Conservation (phyloP, 306 rosid genomes). For the Vicia sativa region DNA sequence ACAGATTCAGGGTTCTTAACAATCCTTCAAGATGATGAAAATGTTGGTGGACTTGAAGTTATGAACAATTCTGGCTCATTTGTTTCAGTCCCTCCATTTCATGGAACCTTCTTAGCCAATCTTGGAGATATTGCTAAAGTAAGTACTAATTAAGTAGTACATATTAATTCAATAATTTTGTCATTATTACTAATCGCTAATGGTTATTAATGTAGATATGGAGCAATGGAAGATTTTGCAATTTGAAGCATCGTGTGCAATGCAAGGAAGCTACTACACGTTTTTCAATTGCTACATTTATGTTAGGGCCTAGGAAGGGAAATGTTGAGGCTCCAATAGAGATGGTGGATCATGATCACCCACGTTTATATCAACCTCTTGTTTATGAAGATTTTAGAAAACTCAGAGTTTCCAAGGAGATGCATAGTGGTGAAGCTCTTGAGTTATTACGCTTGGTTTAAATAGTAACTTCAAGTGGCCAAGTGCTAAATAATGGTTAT, state of each 20-base stretch:
- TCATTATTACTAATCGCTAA: neutral
- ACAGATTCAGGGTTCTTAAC: slow-evolving; percentile 63
- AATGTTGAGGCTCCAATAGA: slow-evolving; percentile 54
- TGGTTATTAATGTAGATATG: slow-evolving; percentile 39
- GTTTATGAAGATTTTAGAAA: slow-evolving; percentile 48
- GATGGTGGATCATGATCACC: slow-evolving; percentile 52
- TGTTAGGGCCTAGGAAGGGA: slow-evolving; percentile 53
- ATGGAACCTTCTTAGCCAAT: slow-evolving; percentile 53
- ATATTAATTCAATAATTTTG: neutral
- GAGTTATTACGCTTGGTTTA: slow-evolving; percentile 34
- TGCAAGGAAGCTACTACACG: slow-evolving; percentile 55
- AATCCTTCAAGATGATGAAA: slow-evolving; percentile 70
- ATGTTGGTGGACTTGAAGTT: slow-evolving; percentile 66
- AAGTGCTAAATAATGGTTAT: too few species aligned
- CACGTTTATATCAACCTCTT: slow-evolving; percentile 46
- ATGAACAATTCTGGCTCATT: slow-evolving; percentile 47
- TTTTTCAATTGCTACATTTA: slow-evolving; percentile 50
- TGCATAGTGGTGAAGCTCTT: slow-evolving; percentile 55
- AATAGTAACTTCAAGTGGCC: neutral
- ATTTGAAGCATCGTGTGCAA: slow-evolving; percentile 57
- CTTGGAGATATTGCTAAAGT: slow-evolving; percentile 64
- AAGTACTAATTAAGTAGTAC: neutral
- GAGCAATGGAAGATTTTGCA: slow-evolving; percentile 70
- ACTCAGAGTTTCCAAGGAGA: slow-evolving; percentile 37
- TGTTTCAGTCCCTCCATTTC: slow-evolving; percentile 48